A percentile compares a stretch with the other conserved stretches of the same genome.
Conservation (phyloP, 139 green algal species). For the Chlorella sp. region DNA sequence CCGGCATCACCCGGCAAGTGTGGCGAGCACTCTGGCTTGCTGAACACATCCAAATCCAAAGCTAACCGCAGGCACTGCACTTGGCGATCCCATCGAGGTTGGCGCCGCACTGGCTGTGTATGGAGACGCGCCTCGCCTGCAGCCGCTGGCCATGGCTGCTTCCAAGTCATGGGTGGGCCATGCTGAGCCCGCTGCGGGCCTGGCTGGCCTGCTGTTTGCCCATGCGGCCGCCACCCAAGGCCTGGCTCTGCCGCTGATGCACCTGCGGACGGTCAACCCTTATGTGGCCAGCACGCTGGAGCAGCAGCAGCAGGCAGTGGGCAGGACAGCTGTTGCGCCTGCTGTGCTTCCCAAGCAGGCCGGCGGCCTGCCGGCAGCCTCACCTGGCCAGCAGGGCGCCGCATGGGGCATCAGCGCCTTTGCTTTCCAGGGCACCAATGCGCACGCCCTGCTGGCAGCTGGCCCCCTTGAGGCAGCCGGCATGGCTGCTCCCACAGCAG, state of each 20-base stretch:
- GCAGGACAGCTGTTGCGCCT: neutral
- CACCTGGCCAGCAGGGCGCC: neutral
- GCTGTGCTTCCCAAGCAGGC: conserved; percentile 41
- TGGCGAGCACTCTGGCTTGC: too few species aligned
- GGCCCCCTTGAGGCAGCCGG: neutral
- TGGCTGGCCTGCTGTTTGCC: conserved; percentile 71
- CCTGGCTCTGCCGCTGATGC: conserved; percentile 47
- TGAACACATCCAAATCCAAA: neutral
- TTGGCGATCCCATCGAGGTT: conserved; percentile 83
- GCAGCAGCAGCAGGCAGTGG: conserved; percentile 12
- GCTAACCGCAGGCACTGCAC: conserved; percentile 44
- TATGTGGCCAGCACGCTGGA: conserved; percentile 61
- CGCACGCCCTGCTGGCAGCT: conserved; percentile 37
- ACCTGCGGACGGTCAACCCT: conserved; percentile 69
- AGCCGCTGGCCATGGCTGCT: conserved; percentile 58
- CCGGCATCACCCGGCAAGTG: too few species aligned
- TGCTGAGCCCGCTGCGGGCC: conserved; percentile 81
- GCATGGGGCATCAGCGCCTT: conserved; percentile 44
- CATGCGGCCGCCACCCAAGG: neutral
- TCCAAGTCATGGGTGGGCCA: conserved; percentile 88
- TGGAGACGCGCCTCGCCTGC: neutral
- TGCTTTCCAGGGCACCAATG: conserved; percentile 58
- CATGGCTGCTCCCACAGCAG: neutral
- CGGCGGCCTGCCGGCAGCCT: neutral
- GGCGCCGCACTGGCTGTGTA: conserved; percentile 51